phyloP scores from a whole-genome alignment of 1,284 basidiomycete species.

The Laetiporus sulphureus region DNA sequence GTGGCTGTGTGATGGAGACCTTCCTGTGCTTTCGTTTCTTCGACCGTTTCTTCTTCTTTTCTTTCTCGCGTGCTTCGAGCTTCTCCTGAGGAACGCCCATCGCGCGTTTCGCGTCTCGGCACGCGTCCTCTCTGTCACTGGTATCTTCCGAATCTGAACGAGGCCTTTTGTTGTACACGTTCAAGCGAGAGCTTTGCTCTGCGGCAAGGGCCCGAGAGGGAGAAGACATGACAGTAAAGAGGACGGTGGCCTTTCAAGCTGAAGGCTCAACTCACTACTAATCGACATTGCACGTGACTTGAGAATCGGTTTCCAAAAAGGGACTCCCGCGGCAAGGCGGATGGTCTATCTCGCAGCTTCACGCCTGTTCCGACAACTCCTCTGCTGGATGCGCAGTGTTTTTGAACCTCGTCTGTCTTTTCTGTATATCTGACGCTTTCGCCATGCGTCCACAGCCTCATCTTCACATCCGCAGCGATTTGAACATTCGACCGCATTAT shows the following conservation, averaged over 20 bases:
- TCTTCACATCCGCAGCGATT: not conserved
- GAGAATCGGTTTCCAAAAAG: too few species aligned
- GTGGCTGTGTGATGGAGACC: too few species aligned
- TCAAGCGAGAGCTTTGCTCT: too few species aligned
- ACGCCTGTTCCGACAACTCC: not conserved
- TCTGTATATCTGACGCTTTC: not conserved
- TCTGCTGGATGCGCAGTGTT: not conserved
- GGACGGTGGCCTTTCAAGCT: too few species aligned
- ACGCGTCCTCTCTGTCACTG: slow-evolving; percentile 12
- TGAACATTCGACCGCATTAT: not conserved
- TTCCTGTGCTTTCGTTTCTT: slow-evolving; percentile 23
- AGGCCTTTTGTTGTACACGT: too few species aligned
- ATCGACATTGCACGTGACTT: too few species aligned
- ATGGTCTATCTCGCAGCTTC: too few species aligned
- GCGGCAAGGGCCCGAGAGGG: too few species aligned
- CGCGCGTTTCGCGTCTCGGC: not conserved
- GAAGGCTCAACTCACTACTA: too few species aligned
- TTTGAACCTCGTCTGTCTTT: slow-evolving; percentile 6
- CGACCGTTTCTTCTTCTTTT: slow-evolving; percentile 22
- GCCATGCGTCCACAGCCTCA: slow-evolving; percentile 4
- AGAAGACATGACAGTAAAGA: too few species aligned
- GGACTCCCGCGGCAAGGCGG: too few species aligned
- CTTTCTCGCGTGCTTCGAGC: slow-evolving; percentile 12
- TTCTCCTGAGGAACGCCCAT: slow-evolving; percentile 4
- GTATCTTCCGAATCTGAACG: slow-evolving; percentile 17